A percentile compares a stretch with the other conserved stretches of the same genome.
phyloP scores from a whole-genome alignment of 2,329 filamentous ascomycete genomes.

The Geosmithia flava region DNA sequence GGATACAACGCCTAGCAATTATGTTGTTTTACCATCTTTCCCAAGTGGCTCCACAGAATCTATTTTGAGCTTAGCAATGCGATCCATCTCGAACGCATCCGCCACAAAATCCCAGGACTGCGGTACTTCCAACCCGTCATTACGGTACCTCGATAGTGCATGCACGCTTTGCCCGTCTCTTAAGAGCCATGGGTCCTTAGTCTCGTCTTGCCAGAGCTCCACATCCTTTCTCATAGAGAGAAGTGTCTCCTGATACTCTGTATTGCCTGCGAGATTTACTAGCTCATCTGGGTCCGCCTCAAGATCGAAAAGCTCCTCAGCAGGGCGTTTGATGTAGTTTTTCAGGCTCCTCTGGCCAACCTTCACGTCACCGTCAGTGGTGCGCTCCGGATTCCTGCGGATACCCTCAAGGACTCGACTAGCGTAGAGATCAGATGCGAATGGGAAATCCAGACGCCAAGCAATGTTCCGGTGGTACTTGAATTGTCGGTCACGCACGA shows the following conservation, averaged over 20 bases:
- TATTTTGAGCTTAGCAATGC: background rate
- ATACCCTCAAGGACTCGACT: slow-evolving; percentile 29
- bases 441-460: slow-evolving; percentile 35
- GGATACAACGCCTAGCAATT: no score
- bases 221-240: slow-evolving; percentile 13
- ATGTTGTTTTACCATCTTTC: background rate
- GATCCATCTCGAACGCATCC: background rate
- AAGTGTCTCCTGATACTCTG: slow-evolving; percentile 16
- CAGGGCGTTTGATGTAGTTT: slow-evolving; percentile 28
- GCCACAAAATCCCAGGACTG: background rate
- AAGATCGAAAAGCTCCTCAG: slow-evolving; percentile 34
- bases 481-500: slow-evolving; percentile 25
- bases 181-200: slow-evolving; percentile 15
- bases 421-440: slow-evolving; percentile 31
- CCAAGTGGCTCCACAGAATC: background rate
- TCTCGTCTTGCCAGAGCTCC: slow-evolving; percentile 15
- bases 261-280: slow-evolving; percentile 19
- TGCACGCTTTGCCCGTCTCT: slow-evolving; percentile 8
- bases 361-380: background rate
- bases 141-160: background rate
- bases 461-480: slow-evolving; percentile 39
- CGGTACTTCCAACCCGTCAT: background rate
- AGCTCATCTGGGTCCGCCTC: slow-evolving; percentile 31
- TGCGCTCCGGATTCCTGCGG: slow-evolving; percentile 16
- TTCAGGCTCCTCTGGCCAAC: slow-evolving; percentile 25